These are phyloP conservation scores for Microdochium trichocladiopsis DNA, from an alignment of 2,329 filamentous ascomycete species.

Conservation along the genomic window DNA sequence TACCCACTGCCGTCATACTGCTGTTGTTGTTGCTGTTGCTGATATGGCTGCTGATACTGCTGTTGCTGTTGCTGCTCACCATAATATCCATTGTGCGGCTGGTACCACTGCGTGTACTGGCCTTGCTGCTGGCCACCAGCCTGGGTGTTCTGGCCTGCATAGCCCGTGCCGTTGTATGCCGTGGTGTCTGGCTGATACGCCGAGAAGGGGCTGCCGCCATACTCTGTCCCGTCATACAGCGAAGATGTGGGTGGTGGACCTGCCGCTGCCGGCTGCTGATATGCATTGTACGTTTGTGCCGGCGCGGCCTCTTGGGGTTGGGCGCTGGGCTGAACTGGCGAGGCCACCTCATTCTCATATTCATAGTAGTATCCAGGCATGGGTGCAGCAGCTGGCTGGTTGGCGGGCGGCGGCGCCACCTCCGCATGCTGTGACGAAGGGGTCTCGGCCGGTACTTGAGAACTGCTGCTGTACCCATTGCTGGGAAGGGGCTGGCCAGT, in stretches of 20 bases:
- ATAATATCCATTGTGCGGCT: conserved; percentile 10
- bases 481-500: not conserved
- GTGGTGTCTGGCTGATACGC: conserved; percentile 12
- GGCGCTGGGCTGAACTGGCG: not conserved
- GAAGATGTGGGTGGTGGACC: not conserved
- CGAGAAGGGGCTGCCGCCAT: conserved; percentile 5
- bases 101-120: conserved; percentile 10
- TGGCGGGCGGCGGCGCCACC: not conserved
- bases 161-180: conserved; percentile 7
- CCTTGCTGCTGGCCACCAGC: conserved; percentile 10
- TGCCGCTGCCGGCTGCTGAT: not conserved
- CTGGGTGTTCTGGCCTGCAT: conserved; percentile 6
- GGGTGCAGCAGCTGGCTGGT: not conserved
- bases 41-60: conserved; percentile 4
- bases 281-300: not conserved
- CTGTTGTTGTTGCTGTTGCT: conserved; percentile 7
- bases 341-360: not conserved
- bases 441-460: not conserved
- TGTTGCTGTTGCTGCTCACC: conserved; percentile 2
- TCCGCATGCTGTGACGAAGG: not conserved
- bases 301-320: not conserved
- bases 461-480: too few species aligned
- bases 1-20: not conserved
- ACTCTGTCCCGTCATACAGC: not conserved
- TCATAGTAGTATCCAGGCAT: not conserved